Evolutionary conservation across 2,329 filamentous ascomycete genomes (phyloP), one percentile per base, ranked within the genome.

Genomic region (Fusarium sp.): DNA sequence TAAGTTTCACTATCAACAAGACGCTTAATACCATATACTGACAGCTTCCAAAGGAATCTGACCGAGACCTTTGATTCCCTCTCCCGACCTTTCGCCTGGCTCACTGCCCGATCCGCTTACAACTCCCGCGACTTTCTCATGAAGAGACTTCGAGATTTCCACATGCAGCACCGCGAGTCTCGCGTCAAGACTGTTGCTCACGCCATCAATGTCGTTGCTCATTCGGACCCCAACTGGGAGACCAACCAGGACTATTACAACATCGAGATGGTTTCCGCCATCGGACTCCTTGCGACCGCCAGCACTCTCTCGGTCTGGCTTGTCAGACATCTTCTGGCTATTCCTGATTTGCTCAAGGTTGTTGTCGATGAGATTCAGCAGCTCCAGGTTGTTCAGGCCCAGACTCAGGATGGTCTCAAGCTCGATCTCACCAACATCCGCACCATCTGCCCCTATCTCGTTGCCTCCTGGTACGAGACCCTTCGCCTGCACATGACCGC

Each of bases 231-330:
- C 2, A 17, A 78, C 56, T 81, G 79, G 79, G 78, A 80, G 35
- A 75, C 60, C 12, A 81, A 80, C 66, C 67, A 69, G 5, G 79
- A 81, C 64, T 81, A 81, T 61, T 81, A 78, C 63, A 75, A 78
- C 10, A 78, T 80, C 22, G 79, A 81, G 61, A 79, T 81, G 71
- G 78, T 81, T 38, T 77, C 79, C 36, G 79, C 79, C 5, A 72
- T 81, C 16, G 79, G 79, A 11, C 75, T 81, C 2, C 70, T 81
- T 3, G 77, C 77, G 10, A 81, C 79, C 0, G 78, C 79, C 1
- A 80, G 79, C 64, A 80, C 79, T 1, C 75, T 81, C 11, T 70
- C 76, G 9, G 78, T 79, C 27, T 81, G 79, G 79, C 73, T 81
- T 6, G 67, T 78, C 31, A 76, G 79, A 14, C 75, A 81, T 29